phyloP scores from a whole-genome alignment of 805 yeast species.

The Ogataea paradorogensis region DNA sequence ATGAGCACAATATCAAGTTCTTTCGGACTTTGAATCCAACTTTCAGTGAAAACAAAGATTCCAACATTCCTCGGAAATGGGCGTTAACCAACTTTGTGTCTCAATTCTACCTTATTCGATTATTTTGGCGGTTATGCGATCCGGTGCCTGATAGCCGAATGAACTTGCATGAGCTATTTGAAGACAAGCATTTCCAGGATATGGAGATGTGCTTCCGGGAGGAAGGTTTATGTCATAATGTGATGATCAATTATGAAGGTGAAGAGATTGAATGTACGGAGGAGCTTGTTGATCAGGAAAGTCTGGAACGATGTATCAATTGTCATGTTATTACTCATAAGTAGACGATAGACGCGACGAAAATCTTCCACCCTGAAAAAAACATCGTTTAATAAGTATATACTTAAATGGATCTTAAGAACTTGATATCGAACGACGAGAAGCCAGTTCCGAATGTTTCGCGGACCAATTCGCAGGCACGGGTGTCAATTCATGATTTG shows the following conservation, averaged over 20 bases:
- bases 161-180: slow-evolving; percentile 49
- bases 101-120: slow-evolving; percentile 17
- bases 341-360: slow-evolving; percentile 11
- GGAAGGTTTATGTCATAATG: slow-evolving; percentile 36
- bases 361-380: neutral
- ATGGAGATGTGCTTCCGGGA: slow-evolving; percentile 52
- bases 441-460: slow-evolving; percentile 7
- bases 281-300: neutral
- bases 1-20: slow-evolving; percentile 34
- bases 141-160: slow-evolving; percentile 56
- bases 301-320: neutral
- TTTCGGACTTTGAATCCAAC: slow-evolving; percentile 44
- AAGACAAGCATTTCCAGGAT: slow-evolving; percentile 61
- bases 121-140: slow-evolving; percentile 68
- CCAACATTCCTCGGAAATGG: slow-evolving; percentile 48
- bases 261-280: neutral
- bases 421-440: slow-evolving; percentile 29
- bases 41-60: slow-evolving; percentile 47
- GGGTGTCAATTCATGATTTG: slow-evolving; percentile 32
- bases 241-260: neutral
- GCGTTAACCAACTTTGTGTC: slow-evolving; percentile 30
- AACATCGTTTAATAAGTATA: neutral
- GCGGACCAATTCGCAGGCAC: slow-evolving; percentile 24
- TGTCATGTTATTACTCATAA: neutral
- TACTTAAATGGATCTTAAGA: slow-evolving; percentile 29